Percentiles rank a stretch among this genome's conserved stretches.
Conservation (phyloP, 2,329 filamentous ascomycete species). For the Aspergillus terreus region DNA sequence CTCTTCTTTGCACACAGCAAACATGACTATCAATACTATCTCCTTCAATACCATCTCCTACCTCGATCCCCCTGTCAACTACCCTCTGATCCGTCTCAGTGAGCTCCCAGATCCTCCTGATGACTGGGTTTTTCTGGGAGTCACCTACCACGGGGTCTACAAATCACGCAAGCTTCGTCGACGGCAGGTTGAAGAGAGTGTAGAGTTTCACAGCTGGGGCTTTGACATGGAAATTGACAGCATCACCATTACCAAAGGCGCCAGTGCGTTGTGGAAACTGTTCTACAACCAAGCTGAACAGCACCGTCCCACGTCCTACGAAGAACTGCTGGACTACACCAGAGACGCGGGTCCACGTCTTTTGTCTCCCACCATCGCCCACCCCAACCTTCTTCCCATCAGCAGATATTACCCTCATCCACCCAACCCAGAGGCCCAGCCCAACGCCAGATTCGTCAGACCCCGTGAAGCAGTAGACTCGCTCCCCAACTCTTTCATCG, state of each 20-base stretch:
- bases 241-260: conserved; percentile 1
- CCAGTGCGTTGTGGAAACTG: conserved; percentile 19
- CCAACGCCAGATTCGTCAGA: conserved; percentile 6
- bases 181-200: conserved; percentile 4
- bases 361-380: conserved; percentile 15
- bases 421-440: conserved; percentile 3
- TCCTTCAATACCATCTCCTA: not conserved
- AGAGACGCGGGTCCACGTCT: conserved; percentile 32
- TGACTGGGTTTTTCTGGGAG: conserved; percentile 8
- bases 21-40: not conserved
- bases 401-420: conserved; percentile 20
- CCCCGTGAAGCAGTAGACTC: conserved; percentile 9
- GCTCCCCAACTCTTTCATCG: conserved; percentile 11
- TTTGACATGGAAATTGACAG: conserved; percentile 11
- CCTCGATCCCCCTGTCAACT: conserved; percentile 2
- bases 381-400: conserved; percentile 14
- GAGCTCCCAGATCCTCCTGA: conserved; percentile 8
- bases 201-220: conserved; percentile 25
- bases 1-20: too few species aligned
- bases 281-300: conserved; percentile 21
- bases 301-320: conserved; percentile 14
- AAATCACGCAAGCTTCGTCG: conserved; percentile 1
- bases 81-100: conserved; percentile 5
- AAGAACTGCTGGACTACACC: conserved; percentile 14
- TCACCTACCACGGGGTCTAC: not conserved